Conservation (phyloP, 495 filamentous ascomycete species). For the Penicillium waksmanii region DNA sequence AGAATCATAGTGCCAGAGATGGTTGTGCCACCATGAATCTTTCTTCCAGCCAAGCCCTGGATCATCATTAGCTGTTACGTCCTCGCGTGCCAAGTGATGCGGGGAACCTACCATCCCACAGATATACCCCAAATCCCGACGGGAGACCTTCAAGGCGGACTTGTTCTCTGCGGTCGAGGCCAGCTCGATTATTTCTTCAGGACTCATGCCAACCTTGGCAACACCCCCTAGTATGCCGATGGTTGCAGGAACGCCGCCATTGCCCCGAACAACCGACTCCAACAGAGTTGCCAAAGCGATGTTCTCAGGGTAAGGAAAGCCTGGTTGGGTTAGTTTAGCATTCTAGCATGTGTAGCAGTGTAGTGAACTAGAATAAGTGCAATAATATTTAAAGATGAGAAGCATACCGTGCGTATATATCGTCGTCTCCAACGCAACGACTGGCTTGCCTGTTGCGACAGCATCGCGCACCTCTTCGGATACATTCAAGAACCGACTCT, state of each 20-base stretch:
- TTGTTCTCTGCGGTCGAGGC: constrained; percentile 64
- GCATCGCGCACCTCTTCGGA: constrained; percentile 85
- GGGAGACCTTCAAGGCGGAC: constrained; percentile 76
- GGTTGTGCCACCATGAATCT: constrained; percentile 86
- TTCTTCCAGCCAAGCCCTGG: constrained; percentile 65
- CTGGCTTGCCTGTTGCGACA: constrained; percentile 68
- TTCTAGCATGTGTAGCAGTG: no score
- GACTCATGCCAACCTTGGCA: constrained; percentile 74
- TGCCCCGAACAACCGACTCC: constrained; percentile 73
- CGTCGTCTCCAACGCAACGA: constrained; percentile 91
- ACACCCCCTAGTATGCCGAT: constrained; percentile 83
- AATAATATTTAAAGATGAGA: constrained; percentile 34
- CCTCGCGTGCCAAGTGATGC: not conserved
- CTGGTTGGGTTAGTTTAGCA: constrained; percentile 35
- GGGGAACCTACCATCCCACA: constrained; percentile 67
- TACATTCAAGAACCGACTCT: constrained; percentile 65
- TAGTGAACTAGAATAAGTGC: no score
- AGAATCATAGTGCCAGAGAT: constrained; percentile 92
- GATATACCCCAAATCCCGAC: constrained; percentile 81
- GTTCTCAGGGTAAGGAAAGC: constrained; percentile 84
- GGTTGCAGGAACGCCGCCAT: constrained; percentile 91
- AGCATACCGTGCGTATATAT: constrained; percentile 77
- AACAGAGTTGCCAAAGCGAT: constrained; percentile 68
- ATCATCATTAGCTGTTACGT: constrained; percentile 14
- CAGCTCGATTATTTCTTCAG: constrained; percentile 71